Evolutionary conservation across 2,329 filamentous ascomycete genomes (phyloP), one percentile per base, ranked within the genome.

Genomic region (Colletotrichum kahawae): DNA sequence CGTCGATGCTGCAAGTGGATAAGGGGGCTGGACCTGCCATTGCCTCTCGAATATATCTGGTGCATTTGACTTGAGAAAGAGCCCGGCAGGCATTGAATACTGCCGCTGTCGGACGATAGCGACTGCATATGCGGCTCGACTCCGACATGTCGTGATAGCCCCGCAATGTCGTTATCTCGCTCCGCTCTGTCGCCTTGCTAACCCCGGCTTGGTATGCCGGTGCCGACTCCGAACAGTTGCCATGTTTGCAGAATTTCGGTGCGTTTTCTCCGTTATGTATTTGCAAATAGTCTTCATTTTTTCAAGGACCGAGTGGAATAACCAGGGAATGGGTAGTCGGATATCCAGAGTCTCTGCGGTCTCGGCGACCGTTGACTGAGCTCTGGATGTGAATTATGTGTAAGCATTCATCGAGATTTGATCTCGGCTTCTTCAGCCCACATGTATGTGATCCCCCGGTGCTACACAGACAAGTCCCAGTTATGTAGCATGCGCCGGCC

Each of bases 91-190:
- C 27, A 36, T 14, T 31, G 18, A 10, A 34, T 18, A 14, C 29
- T 33, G 64, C 56, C 64, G 64, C 29, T 72, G 54, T 63, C 56
- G 56, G 64, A 38, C 6, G 54, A 34, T 29, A 67, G 48, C 62
- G 64, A 56, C 64, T 27, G 16, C 27, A 21, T 27, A 51, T 24
- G 64, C 51, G 54, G 36, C 56, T 38, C 9, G 70, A 60, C 36
- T 27, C 31, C 31, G 36, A 57, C 18, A 67, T 60, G 69, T 72
- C 56, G 64, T 72, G 70, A 67, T 56, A 36, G 64, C 54, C 70
- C 70, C 70, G 38, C 70, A 62, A 68, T 72, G 70, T 72, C 70
- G 70, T 72, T 72, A 72, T 72, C 64, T 36, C 54, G 31, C 70
- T 63, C 70, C 70, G 64, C 70, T 68, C 70, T 72, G 34, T 72